A percentile compares a stretch with the other conserved stretches of the same genome.
Evolutionary conservation across 192 early-diverging fungal species (phyloP).

Genomic region (Spizellomyces sp.): DNA sequence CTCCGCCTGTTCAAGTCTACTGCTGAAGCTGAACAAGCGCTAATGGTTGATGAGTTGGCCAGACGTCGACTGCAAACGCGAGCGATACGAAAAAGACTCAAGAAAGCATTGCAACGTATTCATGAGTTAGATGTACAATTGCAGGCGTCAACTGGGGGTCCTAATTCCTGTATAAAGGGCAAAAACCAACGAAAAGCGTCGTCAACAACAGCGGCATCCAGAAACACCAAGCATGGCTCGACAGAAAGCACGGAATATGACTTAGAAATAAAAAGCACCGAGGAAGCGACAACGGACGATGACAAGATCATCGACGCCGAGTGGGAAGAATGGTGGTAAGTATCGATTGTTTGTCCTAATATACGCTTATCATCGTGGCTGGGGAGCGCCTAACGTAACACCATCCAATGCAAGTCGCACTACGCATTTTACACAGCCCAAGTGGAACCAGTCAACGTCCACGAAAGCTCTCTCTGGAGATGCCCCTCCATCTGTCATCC

Average conservation of each 20-base stretch:
- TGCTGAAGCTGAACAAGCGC: conserved; percentile 25
- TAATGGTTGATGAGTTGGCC: conserved; percentile 41
- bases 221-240: neutral
- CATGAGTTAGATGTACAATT: no score
- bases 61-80: conserved; percentile 27
- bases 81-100: conserved; percentile 22
- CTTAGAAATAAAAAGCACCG: neutral
- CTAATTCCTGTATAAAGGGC: no score
- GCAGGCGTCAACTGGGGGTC: no score
- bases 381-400: no score
- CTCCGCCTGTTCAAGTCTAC: conserved; percentile 28
- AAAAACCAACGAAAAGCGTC: no score
- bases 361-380: no score
- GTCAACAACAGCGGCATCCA: no score
- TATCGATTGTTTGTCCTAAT: no score
- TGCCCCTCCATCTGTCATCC: conserved; percentile 41
- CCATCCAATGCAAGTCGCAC: conserved; percentile 6
- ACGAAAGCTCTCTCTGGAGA: conserved; percentile 39
- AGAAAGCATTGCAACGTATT: neutral
- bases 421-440: conserved; percentile 16
- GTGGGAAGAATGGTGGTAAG: conserved; percentile 47
- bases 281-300: conserved; percentile 1
- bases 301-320: conserved; percentile 25
- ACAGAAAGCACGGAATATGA: conserved; percentile 3
- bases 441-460: conserved; percentile 46